phyloP scores from a whole-genome alignment of 2,329 filamentous ascomycete genomes.

The Calonectria pauciramosa region DNA sequence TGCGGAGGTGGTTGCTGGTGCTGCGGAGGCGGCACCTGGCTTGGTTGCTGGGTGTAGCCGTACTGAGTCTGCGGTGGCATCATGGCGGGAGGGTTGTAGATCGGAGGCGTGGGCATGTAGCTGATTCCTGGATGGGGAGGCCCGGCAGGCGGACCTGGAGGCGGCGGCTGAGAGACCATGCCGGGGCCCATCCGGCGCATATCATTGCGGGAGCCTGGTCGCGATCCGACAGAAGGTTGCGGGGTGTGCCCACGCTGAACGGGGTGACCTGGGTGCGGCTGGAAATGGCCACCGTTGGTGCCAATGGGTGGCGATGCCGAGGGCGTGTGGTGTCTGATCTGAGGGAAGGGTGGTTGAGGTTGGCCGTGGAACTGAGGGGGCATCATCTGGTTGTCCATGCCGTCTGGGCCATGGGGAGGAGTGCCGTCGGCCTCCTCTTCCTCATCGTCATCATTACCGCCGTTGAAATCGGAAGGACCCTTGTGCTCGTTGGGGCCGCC shows the following conservation, averaged over 20 bases:
- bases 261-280: constrained; percentile 56
- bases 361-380: constrained; percentile 79
- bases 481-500: constrained; percentile 96
- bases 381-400: constrained; percentile 71
- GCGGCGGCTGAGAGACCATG: constrained; percentile 73
- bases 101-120: constrained; percentile 87
- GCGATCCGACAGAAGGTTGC: constrained; percentile 79
- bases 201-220: constrained; percentile 81
- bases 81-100: constrained; percentile 77
- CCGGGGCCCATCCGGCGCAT: constrained; percentile 81
- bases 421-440: constrained; percentile 80
- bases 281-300: constrained; percentile 78
- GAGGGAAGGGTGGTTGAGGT: constrained; percentile 73
- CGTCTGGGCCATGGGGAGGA: constrained; percentile 75
- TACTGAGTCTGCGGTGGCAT: constrained; percentile 43
- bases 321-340: constrained; percentile 85
- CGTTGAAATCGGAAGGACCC: constrained; percentile 91
- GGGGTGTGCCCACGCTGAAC: constrained; percentile 82
- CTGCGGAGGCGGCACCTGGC: constrained; percentile 52
- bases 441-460: constrained; percentile 88
- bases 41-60: constrained; percentile 37
- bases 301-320: constrained; percentile 91
- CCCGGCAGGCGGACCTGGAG: constrained; percentile 67
- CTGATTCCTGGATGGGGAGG: constrained; percentile 74
- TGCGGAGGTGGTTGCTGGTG: constrained; percentile 61